phyloP scores from a whole-genome alignment of 2,329 filamentous ascomycete genomes.

The Berkeleyomyces rouxiae region DNA sequence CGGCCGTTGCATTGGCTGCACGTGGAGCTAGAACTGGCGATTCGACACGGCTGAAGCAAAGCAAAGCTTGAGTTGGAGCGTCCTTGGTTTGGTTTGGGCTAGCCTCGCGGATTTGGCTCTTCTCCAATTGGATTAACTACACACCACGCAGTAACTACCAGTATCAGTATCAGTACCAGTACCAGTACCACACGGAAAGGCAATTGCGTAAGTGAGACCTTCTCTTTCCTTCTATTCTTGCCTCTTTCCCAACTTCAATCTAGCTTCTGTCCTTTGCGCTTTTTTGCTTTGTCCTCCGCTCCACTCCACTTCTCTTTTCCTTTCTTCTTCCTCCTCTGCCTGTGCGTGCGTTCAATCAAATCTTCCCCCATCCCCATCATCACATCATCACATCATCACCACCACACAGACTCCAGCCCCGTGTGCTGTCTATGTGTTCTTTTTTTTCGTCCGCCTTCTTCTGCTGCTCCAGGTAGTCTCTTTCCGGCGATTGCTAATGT shows the following conservation, averaged over 20 bases:
- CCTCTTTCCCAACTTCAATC: too few relatives aligned
- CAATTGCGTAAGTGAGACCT: not conserved
- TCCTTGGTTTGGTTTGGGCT: not conserved
- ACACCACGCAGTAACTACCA: too few relatives aligned
- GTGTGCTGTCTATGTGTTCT: not conserved
- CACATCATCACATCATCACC: not conserved
- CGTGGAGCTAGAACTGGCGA: not conserved
- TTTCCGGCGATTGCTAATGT: conserved; percentile 16
- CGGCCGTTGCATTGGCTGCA: not conserved
- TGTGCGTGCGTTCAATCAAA: not conserved
- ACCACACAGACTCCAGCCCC: not conserved
- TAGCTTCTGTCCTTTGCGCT: not conserved
- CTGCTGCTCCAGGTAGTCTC: not conserved
- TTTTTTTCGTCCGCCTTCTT: not conserved
- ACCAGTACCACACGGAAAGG: too few relatives aligned
- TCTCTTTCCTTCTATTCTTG: not conserved
- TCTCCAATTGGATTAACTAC: not conserved
- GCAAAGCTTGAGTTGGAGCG: not conserved
- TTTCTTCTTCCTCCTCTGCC: not conserved
- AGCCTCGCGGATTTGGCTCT: not conserved
- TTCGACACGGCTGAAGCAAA: not conserved
- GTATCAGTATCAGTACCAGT: too few relatives aligned
- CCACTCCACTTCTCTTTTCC: not conserved
- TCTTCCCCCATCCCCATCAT: not conserved
- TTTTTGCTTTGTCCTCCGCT: not conserved